A percentile compares a stretch with the other conserved stretches of the same genome.
Conservation (phyloP, 208 protist species). For the Trypanosoma vivax region DNA sequence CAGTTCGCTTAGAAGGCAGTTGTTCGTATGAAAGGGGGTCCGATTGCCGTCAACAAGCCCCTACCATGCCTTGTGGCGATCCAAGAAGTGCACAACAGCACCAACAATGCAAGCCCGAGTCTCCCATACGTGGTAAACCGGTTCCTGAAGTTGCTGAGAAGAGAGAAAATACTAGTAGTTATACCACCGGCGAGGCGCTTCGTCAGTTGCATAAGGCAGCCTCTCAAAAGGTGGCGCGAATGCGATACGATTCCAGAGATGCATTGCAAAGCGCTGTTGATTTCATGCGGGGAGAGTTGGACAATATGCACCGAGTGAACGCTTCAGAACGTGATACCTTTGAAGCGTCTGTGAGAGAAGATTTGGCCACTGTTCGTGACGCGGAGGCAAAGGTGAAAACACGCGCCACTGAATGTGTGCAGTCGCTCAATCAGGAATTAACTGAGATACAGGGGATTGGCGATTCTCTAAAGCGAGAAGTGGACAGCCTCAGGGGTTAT, state of each 20-base stretch:
- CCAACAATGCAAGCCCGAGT: too few species aligned
- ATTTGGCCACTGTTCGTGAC: conserved; percentile 54
- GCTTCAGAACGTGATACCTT: conserved; percentile 64
- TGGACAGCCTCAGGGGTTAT: conserved; percentile 53
- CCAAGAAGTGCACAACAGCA: too few species aligned
- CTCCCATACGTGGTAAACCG: too few species aligned
- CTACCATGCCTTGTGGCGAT: too few species aligned
- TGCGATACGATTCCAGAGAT: conserved; percentile 39
- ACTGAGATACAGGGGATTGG: conserved; percentile 74
- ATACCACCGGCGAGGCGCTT: conserved; percentile 14
- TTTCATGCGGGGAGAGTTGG: conserved; percentile 38
- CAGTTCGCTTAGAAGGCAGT: too few species aligned
- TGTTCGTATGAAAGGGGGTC: too few species aligned
- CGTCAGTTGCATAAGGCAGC: conserved; percentile 52
- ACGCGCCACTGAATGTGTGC: conserved; percentile 65
- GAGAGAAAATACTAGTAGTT: too few species aligned
- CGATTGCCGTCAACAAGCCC: too few species aligned
- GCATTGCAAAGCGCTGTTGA: conserved; percentile 50
- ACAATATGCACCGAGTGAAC: conserved; percentile 45
- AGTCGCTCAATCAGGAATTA: conserved; percentile 67
- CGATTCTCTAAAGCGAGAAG: conserved; percentile 50
- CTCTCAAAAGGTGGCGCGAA: conserved; percentile 43
- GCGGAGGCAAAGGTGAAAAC: conserved; percentile 62
- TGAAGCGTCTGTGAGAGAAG: conserved; percentile 51
- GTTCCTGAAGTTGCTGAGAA: too few species aligned